Base-by-base conservation (phyloP, 768 basidiomycete genomes). In the Tylopilus subfusipes region DNA sequence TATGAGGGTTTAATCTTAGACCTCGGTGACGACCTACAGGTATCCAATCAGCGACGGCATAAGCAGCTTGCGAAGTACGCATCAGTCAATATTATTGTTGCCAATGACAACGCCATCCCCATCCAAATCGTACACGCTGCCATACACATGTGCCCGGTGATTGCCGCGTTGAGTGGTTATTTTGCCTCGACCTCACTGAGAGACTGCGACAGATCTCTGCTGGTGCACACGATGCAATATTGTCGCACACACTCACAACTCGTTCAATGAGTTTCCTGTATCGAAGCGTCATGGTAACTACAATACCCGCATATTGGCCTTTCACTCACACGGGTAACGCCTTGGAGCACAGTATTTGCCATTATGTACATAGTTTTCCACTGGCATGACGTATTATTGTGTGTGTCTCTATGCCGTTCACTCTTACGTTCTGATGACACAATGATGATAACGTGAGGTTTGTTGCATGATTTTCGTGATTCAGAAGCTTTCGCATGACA, bases 201-300 rank as follows among this genome's bases (percentile, higher is more conserved):
- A 48, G 43, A 24, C 30, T 22, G 18, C 42, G 13, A 22, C 16
- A 34, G 52, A 56, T 52, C 47, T 50, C 25, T 22, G 33, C 42
- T 5, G 12, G 48, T 11, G n/a, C 24, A 34, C 55, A 42, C 34
- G 50, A 54, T 42, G 21, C 36, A n/a, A n/a, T n/a, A 25, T 24
- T 27, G 21, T 19, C 29, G 42, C 30, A 40, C 21, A 39, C 51
- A 44, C 52, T 33, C 43, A 19, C 36, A 18, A 24, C 46, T 39
- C 44, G 27, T 36, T 36, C 31, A n/a, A n/a, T n/a, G n/a, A n/a
- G 18, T 34, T 48, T 38, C 44, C 49, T 21, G 31, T 38, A 45
- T 55, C 29, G 45, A 52, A 33, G 34, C 55, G 34, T 52, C 48
- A 49, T 59, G 56, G 50, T 43, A 53, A 56, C 46, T 43, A 12